Evolutionary conservation across 2,329 filamentous ascomycete species (phyloP).

Genomic region (Hypoxylon sp.): DNA sequence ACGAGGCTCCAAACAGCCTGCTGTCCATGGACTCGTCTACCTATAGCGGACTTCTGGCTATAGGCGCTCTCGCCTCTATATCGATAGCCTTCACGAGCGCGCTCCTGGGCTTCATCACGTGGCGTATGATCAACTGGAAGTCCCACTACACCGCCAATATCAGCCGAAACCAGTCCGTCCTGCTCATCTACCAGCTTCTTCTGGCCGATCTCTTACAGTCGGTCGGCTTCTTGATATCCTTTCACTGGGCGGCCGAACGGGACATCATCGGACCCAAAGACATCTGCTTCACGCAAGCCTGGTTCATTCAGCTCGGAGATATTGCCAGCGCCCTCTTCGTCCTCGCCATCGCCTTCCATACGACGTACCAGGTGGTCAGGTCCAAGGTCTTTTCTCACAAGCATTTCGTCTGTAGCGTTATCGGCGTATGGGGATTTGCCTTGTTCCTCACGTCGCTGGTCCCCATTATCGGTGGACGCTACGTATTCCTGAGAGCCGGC

Average conservation of each 20-base stretch:
- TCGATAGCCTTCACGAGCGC: slow-evolving; percentile 54
- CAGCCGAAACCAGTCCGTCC: slow-evolving; percentile 57
- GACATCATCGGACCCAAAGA: slow-evolving; percentile 54
- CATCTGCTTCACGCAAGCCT: slow-evolving; percentile 62
- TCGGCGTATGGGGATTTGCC: slow-evolving; percentile 53
- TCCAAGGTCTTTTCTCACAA: slow-evolving; percentile 51
- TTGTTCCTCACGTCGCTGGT: slow-evolving; percentile 55
- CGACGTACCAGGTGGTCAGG: slow-evolving; percentile 59
- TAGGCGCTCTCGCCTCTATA: slow-evolving; percentile 55
- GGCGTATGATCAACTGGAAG: slow-evolving; percentile 54
- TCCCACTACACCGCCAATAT: slow-evolving; percentile 44
- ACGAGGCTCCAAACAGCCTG: slow-evolving; percentile 36
- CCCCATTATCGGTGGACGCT: slow-evolving; percentile 51
- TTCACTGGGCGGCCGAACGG: slow-evolving; percentile 58
- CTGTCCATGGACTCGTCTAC: slow-evolving; percentile 25
- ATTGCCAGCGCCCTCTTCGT: slow-evolving; percentile 62
- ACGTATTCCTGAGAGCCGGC: slow-evolving; percentile 59
- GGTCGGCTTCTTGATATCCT: slow-evolving; percentile 57
- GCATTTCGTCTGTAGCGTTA: slow-evolving; percentile 50
- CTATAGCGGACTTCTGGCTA: slow-evolving; percentile 51
- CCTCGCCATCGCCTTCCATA: slow-evolving; percentile 61
- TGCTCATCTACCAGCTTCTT: slow-evolving; percentile 63
- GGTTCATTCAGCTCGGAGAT: slow-evolving; percentile 62
- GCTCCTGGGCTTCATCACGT: slow-evolving; percentile 55
- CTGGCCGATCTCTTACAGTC: slow-evolving; percentile 60